Evolutionary conservation across 208 protist species (phyloP), one percentile per base, ranked within the genome.

Genomic region (Blastocrithidia nonstop): DNA sequence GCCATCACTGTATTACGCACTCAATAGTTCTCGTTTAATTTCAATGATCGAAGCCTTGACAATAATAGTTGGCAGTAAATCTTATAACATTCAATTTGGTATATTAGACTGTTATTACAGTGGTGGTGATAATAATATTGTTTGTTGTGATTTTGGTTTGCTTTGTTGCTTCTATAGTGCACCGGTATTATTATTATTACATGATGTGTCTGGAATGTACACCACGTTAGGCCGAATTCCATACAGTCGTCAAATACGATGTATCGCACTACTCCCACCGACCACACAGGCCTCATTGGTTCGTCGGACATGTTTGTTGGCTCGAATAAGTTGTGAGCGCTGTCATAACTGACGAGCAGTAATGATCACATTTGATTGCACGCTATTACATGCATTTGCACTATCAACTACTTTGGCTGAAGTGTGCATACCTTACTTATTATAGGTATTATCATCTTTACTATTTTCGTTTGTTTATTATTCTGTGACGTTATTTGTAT

Each of bases 1-100:
- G 27, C 75, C 75, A 39, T 85, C 76, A 46, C 71, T 79, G 53
- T 69, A 59, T 49, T 86, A 72, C 3, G 81, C 76, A 32, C 73
- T 86, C 16, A 90, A 64, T 28, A 90, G 61, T n/a, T 71, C 48
- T 26, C 56, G 59, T 50, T 71, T 68, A 23, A 85, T 64, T 22
- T 67, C 68, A 25, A 82, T 73, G 5, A 77, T 71, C 8, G 73
- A 52, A 57, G 65, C 75, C 19, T 77, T 70, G 29, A 91, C 74
- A 3, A 91, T 45, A 45, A 67, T 66, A 0, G 74, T 66, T 4
- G 82, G 71, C 33, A 88, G 66, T 20, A 61, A n/a, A n/a, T n/a
- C n/a, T n/a, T n/a, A n/a, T n/a, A n/a, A n/a, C n/a, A n/a, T n/a
- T n/a, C n/a, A n/a, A n/a, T n/a, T n/a, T n/a, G n/a, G n/a, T n/a